These are phyloP conservation scores for Calonectria pseudoreteaudii DNA, from an alignment of 2,329 filamentous ascomycete species.

Conservation along the genomic window DNA sequence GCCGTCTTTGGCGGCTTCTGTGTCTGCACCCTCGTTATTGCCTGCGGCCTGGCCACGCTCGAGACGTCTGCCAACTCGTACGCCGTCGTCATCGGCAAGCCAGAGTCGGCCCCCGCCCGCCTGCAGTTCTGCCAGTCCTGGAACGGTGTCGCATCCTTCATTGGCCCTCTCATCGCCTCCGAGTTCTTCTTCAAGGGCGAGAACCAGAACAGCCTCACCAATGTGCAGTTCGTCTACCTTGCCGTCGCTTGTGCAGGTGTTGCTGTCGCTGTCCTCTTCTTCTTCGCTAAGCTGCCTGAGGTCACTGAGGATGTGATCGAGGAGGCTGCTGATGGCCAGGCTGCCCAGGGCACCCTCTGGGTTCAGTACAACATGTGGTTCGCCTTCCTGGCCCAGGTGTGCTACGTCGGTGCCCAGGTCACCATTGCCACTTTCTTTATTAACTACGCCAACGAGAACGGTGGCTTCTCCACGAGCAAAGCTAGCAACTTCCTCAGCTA, in stretches of 20 bases:
- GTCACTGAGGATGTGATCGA: constrained; percentile 65
- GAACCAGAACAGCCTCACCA: constrained; percentile 67
- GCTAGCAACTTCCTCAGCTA: constrained; percentile 77
- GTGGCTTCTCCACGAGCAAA: constrained; percentile 60
- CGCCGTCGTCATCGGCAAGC: constrained; percentile 64
- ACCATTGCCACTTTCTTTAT: constrained; percentile 77
- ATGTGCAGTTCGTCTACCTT: constrained; percentile 82
- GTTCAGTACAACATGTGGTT: constrained; percentile 83
- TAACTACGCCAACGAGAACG: constrained; percentile 75
- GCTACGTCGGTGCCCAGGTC: constrained; percentile 80
- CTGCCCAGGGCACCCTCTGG: constrained; percentile 70
- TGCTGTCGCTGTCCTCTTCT: constrained; percentile 73
- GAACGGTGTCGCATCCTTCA: constrained; percentile 79
- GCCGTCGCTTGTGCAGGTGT: constrained; percentile 77
- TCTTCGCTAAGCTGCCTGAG: constrained; percentile 76
- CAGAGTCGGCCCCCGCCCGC: constrained; percentile 15
- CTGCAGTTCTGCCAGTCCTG: constrained; percentile 77
- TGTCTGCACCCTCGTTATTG: constrained; percentile 77
- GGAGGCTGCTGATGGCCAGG: constrained; percentile 60
- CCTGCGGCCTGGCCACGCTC: constrained; percentile 77
- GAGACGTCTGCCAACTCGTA: constrained; percentile 83
- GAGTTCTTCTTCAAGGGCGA: constrained; percentile 77
- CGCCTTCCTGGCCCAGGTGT: constrained; percentile 80
- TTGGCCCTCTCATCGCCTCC: constrained; percentile 78
- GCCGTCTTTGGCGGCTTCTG: constrained; percentile 79